Evolutionary conservation across 2,329 filamentous ascomycete genomes (phyloP).

Genomic region (Aspergillus vadensis): DNA sequence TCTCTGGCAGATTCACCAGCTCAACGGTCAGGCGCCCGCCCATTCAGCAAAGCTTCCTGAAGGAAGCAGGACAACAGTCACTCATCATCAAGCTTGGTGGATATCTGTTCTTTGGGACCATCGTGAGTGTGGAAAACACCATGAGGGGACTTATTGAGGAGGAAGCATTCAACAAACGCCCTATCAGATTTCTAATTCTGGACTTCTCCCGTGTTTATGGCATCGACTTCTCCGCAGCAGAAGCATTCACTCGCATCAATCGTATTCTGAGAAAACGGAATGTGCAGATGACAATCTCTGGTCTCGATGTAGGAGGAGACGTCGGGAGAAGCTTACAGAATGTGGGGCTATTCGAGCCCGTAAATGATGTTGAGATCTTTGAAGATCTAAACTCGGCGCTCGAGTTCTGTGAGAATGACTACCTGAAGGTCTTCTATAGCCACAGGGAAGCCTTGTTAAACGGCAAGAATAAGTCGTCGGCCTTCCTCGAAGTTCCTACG

Average conservation of each 20-base stretch:
- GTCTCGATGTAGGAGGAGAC: slow-evolving; percentile 72
- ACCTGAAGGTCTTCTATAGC: slow-evolving; percentile 77
- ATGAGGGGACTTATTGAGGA: slow-evolving; percentile 82
- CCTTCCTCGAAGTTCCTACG: slow-evolving; percentile 35
- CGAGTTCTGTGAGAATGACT: slow-evolving; percentile 92
- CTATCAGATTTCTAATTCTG: slow-evolving; percentile 86
- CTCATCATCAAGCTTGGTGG: slow-evolving; percentile 89
- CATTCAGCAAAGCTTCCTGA: slow-evolving; percentile 82
- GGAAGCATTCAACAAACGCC: slow-evolving; percentile 72
- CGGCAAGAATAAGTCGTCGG: slow-evolving; percentile 18
- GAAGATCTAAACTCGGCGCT: slow-evolving; percentile 89
- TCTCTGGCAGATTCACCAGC: slow-evolving; percentile 82
- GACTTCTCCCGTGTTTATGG: slow-evolving; percentile 89
- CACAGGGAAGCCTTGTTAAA: slow-evolving; percentile 58
- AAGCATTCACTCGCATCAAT: slow-evolving; percentile 91
- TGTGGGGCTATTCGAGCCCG: slow-evolving; percentile 77
- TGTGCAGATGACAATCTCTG: slow-evolving; percentile 80
- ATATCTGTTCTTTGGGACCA: slow-evolving; percentile 97
- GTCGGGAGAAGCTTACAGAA: slow-evolving; percentile 78
- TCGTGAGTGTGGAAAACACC: slow-evolving; percentile 89
- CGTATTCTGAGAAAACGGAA: slow-evolving; percentile 75
- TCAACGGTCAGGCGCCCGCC: slow-evolving; percentile 92
- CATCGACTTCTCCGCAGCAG: slow-evolving; percentile 92
- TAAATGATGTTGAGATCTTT: slow-evolving; percentile 75
- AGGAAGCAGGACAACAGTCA: slow-evolving; percentile 82